A percentile compares a stretch with the other conserved stretches of the same genome.
Evolutionary conservation across 2,329 filamentous ascomycete species (phyloP).

Genomic region (Hymenoscyphus scutula): DNA sequence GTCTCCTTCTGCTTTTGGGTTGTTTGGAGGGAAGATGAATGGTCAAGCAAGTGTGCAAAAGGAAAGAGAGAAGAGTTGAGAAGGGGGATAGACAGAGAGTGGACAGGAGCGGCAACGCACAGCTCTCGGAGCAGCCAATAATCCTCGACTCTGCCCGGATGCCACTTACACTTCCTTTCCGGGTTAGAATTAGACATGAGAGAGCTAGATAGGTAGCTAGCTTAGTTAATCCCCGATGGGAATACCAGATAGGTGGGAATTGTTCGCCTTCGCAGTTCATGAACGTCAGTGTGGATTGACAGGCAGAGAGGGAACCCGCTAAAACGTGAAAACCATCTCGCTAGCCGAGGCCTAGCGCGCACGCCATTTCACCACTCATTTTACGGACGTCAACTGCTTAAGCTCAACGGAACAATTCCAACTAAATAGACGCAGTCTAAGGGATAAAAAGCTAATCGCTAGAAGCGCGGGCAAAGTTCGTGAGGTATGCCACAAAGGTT

Average conservation of each 20-base stretch:
- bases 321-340: not conserved
- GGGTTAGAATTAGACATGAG: not conserved
- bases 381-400: not conserved
- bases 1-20: not conserved
- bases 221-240: not conserved
- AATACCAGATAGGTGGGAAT: not conserved
- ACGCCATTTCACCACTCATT: not conserved
- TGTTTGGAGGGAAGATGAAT: not conserved
- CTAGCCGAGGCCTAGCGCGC: constrained; percentile 2
- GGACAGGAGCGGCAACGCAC: not conserved
- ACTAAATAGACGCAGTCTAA: too few species aligned
- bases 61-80: not conserved
- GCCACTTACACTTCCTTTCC: not conserved
- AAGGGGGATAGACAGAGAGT: not conserved
- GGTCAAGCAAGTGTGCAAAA: not conserved
- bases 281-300: constrained; percentile 2
- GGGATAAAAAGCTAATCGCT: too few species aligned
- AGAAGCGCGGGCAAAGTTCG: too few species aligned
- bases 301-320: not conserved
- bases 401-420: too few species aligned
- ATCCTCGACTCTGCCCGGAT: not conserved
- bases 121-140: not conserved
- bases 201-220: too few species aligned
- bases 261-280: too few species aligned
- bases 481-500: too few species aligned